These are phyloP conservation scores for Teratosphaeriaceae sp. DNA, from an alignment of 2,329 filamentous ascomycete genomes.

Conservation along the genomic window DNA sequence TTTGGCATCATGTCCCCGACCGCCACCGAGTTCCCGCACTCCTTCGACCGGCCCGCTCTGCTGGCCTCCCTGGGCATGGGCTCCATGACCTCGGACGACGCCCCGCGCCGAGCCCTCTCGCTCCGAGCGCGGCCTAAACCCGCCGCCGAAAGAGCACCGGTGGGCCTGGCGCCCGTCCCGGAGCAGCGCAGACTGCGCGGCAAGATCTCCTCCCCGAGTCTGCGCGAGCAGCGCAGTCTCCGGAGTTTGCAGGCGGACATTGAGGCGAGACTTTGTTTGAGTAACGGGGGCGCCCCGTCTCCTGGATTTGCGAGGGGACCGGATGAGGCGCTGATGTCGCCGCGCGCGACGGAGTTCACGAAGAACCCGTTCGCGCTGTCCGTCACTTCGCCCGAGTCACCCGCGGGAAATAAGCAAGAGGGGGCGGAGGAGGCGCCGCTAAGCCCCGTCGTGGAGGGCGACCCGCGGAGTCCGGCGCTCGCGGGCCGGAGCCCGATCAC, in stretches of 20 bases:
- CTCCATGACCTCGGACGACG: slow-evolving; percentile 22
- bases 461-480: slow-evolving; percentile 69
- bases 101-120: slow-evolving; percentile 18
- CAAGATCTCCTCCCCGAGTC: slow-evolving; percentile 28
- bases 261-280: slow-evolving; percentile 18
- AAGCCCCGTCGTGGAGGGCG: too few relatives aligned
- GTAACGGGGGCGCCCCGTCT: slow-evolving; percentile 5
- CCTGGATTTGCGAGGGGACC: not conserved
- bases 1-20: slow-evolving; percentile 36
- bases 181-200: slow-evolving; percentile 15
- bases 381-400: slow-evolving; percentile 24
- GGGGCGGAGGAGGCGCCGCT: slow-evolving; percentile 43
- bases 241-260: slow-evolving; percentile 27
- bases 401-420: slow-evolving; percentile 37
- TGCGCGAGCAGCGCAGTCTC: slow-evolving; percentile 28
- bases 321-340: slow-evolving; percentile 58
- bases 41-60: slow-evolving; percentile 29
- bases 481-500: slow-evolving; percentile 68
- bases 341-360: slow-evolving; percentile 66
- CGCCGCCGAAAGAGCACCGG: not conserved
- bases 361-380: slow-evolving; percentile 54
- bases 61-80: slow-evolving; percentile 31
- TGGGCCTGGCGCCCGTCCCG: not conserved
- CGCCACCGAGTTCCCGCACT: slow-evolving; percentile 34
- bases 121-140: slow-evolving; percentile 10